Evolutionary conservation across 2,329 filamentous ascomycete species (phyloP), one percentile per base, ranked within the genome.

Genomic region (Fusarium musae): DNA sequence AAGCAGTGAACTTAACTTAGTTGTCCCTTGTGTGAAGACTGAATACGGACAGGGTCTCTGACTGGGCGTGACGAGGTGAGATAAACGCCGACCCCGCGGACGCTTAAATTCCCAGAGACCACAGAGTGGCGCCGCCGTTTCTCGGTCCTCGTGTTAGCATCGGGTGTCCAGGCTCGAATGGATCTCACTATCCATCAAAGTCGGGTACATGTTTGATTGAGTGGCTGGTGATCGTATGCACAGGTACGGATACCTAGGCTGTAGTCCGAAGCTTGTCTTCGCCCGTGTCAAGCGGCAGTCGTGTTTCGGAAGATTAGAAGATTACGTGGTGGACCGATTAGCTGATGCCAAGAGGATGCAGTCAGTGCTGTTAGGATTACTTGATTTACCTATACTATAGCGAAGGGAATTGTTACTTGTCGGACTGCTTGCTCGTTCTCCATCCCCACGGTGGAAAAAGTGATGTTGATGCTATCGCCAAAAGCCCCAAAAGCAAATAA

Each of bases 271-370:
- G 60, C 69, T 57, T 73, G 54, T 72, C 64, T 62, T 50, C 34
- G 43, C 37, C 26, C 37, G 49, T 59, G 44, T 72, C 32, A 43
- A 65, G 54, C 36, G 52, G 75, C 70, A 75, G 63, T 75, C 66
- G 42, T 65, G 63, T 72, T 68, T 77, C 68, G 73, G 75, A 75
- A 74, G 46, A 77, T 77, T 77, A 69, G 69, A 74, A 73, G 50
- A 77, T 74, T 76, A 76, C 67, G 72, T 58, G 66, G 66, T 77
- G 72, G 70, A 68, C 64, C 66, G 69, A 52, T 36, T 64, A 69
- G 71, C 56, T 66, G 58, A 65, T 67, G 74, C 58, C 56, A 77
- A 75, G 63, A 43, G 54, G 40, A 65, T 56, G 28, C 17, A 46
- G 30, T 6, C 34, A 36, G 34, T 36, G 17, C 34, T 36, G 67